Percentiles rank a stretch among this genome's conserved stretches.
Conservation (phyloP, 495 filamentous ascomycete genomes). For the Lophium mytilinum region DNA sequence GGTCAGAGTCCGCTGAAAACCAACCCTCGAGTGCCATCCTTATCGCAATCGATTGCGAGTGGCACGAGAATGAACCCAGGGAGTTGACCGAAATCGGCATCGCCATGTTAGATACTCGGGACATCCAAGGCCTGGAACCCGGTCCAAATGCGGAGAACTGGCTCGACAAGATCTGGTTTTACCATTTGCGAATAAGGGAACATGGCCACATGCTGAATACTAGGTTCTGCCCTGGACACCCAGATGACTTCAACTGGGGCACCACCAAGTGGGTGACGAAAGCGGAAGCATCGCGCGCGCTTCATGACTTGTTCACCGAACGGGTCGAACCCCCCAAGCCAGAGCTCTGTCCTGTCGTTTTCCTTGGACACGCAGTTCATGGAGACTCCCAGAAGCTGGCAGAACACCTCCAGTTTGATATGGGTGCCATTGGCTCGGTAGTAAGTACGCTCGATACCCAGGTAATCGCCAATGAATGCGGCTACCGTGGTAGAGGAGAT, state of each 20-base stretch:
- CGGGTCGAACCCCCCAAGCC: background rate
- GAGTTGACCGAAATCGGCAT: slow-evolving; percentile 6
- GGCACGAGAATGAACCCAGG: too few relatives aligned
- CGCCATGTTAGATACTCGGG: background rate
- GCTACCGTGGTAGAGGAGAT: background rate
- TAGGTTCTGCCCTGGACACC: slow-evolving; percentile 2
- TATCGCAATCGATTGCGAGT: too few relatives aligned
- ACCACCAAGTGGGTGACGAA: background rate
- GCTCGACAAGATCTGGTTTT: slow-evolving; percentile 4
- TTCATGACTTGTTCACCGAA: background rate
- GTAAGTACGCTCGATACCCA: slow-evolving; percentile 8
- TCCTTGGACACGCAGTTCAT: slow-evolving; percentile 4
- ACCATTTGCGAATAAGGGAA: slow-evolving; percentile 1
- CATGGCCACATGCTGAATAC: slow-evolving; percentile 5
- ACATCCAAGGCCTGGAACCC: background rate
- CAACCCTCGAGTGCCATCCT: too few relatives aligned
- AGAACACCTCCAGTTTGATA: background rate
- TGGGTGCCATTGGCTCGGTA: background rate
- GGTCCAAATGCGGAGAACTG: slow-evolving; percentile 1
- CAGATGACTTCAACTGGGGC: background rate
- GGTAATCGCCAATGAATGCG: background rate
- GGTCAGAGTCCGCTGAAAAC: too few relatives aligned
- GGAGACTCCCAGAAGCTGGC: background rate
- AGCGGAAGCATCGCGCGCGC: background rate
- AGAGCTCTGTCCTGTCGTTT: slow-evolving; percentile 6